Percentiles rank a stretch among this genome's conserved stretches.
Conservation (phyloP, 257 asterid species). For the Fraxinus excelsior region DNA sequence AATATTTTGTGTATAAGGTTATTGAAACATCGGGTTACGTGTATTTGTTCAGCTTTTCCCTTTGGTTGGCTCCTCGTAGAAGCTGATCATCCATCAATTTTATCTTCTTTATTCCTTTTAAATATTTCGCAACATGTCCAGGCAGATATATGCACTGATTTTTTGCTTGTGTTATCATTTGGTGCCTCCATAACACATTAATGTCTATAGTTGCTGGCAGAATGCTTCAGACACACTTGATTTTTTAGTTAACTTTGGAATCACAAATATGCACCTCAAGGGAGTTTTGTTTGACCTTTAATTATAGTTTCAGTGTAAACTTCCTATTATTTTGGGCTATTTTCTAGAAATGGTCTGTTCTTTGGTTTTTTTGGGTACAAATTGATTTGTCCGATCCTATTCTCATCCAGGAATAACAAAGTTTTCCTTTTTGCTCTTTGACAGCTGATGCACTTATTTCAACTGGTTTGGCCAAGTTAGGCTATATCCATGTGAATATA, state of each 20-base stretch:
- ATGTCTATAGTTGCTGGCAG: neutral
- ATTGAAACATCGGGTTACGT: neutral
- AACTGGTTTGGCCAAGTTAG: conserved; percentile 85
- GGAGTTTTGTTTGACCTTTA: neutral
- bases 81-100: neutral
- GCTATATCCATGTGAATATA: conserved; percentile 73
- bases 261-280: neutral
- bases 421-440: conserved; percentile 17
- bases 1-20: neutral
- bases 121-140: neutral
- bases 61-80: neutral
- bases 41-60: neutral
- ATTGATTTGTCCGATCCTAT: neutral
- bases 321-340: neutral
- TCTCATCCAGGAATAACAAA: neutral
- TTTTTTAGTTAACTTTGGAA: neutral
- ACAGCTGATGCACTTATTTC: conserved; percentile 91
- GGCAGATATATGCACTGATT: neutral
- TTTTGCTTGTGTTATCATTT: neutral
- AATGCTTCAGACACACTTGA: neutral
- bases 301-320: neutral
- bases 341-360: neutral
- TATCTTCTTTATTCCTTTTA: neutral
- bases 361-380: neutral
- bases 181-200: neutral